These are phyloP conservation scores for Paraconiothyrium brasiliense DNA, from an alignment of 2,329 filamentous ascomycete genomes.

Conservation along the genomic window DNA sequence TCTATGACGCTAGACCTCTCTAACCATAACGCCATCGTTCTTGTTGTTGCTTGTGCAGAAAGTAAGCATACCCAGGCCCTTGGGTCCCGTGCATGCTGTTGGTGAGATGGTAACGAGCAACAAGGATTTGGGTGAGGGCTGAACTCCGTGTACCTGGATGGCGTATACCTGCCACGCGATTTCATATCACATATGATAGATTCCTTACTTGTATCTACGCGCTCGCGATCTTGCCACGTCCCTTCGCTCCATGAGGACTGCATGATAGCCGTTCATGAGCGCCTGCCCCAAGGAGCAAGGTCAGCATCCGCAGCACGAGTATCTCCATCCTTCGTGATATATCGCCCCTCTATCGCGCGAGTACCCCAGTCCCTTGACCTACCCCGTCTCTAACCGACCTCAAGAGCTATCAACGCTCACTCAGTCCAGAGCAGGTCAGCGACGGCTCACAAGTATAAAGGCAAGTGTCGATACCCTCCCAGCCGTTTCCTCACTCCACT, in stretches of 20 bases:
- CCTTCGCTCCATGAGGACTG: neutral
- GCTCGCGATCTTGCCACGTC: neutral
- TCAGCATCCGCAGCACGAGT: neutral
- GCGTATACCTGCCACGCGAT: neutral
- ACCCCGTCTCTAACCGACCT: neutral
- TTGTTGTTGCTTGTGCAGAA: neutral
- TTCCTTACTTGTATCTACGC: neutral
- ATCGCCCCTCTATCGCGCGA: neutral
- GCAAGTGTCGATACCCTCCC: neutral
- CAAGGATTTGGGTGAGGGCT: neutral
- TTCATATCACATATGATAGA: neutral
- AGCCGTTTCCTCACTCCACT: slow-evolving; percentile 1
- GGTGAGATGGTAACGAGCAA: neutral
- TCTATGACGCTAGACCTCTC: neutral
- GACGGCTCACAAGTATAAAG: slow-evolving; percentile 1
- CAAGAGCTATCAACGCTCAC: neutral
- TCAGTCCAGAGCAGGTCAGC: neutral
- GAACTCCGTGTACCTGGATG: neutral
- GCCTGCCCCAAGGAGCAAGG: slow-evolving; percentile 6
- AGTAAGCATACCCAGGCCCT: neutral
- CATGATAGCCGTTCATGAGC: neutral
- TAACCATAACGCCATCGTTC: neutral
- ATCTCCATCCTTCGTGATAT: neutral
- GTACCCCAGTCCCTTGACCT: neutral
- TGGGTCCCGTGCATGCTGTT: neutral